Percentiles rank a stretch among this genome's conserved stretches.
These are phyloP conservation scores for Fusarium sororula DNA, from an alignment of 2,329 filamentous ascomycete genomes.

Conservation along the genomic window DNA sequence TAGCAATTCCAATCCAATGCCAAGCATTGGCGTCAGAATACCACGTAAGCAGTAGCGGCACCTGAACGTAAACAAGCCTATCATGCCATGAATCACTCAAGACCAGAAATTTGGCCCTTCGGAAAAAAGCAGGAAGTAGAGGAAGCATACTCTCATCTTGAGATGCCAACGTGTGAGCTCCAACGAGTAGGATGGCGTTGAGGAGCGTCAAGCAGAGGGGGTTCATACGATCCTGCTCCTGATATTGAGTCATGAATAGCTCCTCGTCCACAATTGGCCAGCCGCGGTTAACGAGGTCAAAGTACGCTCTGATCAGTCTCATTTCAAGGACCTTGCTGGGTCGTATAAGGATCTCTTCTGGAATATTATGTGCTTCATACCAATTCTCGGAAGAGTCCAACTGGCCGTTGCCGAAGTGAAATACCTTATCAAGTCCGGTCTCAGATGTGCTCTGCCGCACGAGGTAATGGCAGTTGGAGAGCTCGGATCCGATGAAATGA, in stretches of 20 bases:
- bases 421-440: not conserved
- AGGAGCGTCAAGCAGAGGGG: constrained; percentile 7
- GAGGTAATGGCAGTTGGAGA: constrained; percentile 2
- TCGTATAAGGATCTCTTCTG: not conserved
- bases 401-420: constrained; percentile 12
- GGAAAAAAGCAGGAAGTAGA: not conserved
- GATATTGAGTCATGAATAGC: constrained; percentile 10
- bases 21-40: constrained; percentile 8
- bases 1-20: constrained; percentile 17
- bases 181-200: constrained; percentile 3
- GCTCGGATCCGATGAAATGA: constrained; percentile 4
- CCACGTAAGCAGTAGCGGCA: not conserved
- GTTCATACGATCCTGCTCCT: not conserved
- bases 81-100: constrained; percentile 1
- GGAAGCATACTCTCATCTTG: not conserved
- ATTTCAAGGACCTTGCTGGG: not conserved
- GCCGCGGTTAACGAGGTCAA: not conserved
- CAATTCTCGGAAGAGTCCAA: not conserved
- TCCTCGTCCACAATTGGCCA: constrained; percentile 15
- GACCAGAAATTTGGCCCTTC: not conserved
- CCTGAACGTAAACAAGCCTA: constrained; percentile 2
- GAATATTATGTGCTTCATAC: not conserved
- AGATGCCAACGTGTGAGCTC: constrained; percentile 3
- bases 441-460: not conserved
- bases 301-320: not conserved